phyloP scores from a whole-genome alignment of 1,139 yeast species.

The Geotrichum restrictum region DNA sequence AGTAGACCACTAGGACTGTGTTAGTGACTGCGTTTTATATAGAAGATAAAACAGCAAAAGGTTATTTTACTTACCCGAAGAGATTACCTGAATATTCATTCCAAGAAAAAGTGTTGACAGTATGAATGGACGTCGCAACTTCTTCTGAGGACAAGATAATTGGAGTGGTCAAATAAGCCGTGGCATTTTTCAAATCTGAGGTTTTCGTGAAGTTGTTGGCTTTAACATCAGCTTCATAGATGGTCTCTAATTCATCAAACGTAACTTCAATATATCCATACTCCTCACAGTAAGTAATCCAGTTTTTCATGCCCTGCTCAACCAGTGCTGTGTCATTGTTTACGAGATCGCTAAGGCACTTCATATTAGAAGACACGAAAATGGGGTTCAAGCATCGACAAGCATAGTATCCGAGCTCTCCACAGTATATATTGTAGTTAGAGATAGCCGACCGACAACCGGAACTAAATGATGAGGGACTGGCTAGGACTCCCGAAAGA shows the following conservation, averaged over 20 bases:
- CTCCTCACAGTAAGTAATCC: not conserved
- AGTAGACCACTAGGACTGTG: slow-evolving; percentile 9
- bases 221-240: not conserved
- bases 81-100: slow-evolving; percentile 10
- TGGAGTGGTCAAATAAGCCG: slow-evolving; percentile 2
- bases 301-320: not conserved
- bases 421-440: not conserved
- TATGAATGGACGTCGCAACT: not conserved
- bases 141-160: not conserved
- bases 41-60: slow-evolving; percentile 31
- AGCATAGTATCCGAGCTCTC: not conserved
- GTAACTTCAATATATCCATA: not conserved
- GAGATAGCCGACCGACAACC: not conserved
- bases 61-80: slow-evolving; percentile 17
- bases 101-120: slow-evolving; percentile 10
- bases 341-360: not conserved
- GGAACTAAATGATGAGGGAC: not conserved
- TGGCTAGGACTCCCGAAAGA: not conserved
- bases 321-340: not conserved
- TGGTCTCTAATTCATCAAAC: not conserved
- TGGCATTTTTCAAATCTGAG: not conserved
- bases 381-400: not conserved
- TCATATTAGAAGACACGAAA: not conserved
- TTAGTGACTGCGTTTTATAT: slow-evolving; percentile 4
- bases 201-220: slow-evolving; percentile 7